Evolutionary conservation across 768 basidiomycete genomes (phyloP).

Genomic region (Trametes cingulata): DNA sequence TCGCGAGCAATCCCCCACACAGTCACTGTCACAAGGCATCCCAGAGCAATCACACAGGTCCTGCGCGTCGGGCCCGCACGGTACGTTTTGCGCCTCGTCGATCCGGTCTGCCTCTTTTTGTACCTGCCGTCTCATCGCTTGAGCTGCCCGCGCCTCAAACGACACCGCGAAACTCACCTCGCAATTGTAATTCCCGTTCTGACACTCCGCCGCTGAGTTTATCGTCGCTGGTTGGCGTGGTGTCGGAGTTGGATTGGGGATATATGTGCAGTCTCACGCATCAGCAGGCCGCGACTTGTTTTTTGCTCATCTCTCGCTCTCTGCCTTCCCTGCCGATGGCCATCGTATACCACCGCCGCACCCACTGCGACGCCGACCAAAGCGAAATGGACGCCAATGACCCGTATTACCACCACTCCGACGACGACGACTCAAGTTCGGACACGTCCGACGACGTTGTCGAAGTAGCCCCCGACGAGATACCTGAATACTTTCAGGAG

Average conservation of each 20-base stretch:
- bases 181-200: conserved; percentile 16
- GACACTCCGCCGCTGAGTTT: conserved; percentile 27
- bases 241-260: conserved; percentile 26
- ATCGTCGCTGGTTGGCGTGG: conserved; percentile 22
- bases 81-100: conserved; percentile 10
- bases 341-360: conserved; percentile 11
- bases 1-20: not conserved
- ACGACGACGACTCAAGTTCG: conserved; percentile 40
- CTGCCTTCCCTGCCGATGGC: conserved; percentile 18
- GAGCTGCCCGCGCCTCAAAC: conserved; percentile 5
- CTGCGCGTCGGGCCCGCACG: conserved; percentile 13
- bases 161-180: conserved; percentile 6
- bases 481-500: conserved; percentile 61
- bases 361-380: conserved; percentile 5
- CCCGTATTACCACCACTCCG: conserved; percentile 14
- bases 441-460: conserved; percentile 45
- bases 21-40: conserved; percentile 12
- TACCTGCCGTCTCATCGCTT: not conserved
- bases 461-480: conserved; percentile 54
- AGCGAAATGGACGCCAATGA: conserved; percentile 10
- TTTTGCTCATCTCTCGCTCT: conserved; percentile 28
- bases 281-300: conserved; percentile 26
- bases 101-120: conserved; percentile 10
- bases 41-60: conserved; percentile 3
- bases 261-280: conserved; percentile 20